Evolutionary conservation across 1,284 basidiomycete species (phyloP), one percentile per base, ranked within the genome.

Genomic region (Moesziomyces sp.): DNA sequence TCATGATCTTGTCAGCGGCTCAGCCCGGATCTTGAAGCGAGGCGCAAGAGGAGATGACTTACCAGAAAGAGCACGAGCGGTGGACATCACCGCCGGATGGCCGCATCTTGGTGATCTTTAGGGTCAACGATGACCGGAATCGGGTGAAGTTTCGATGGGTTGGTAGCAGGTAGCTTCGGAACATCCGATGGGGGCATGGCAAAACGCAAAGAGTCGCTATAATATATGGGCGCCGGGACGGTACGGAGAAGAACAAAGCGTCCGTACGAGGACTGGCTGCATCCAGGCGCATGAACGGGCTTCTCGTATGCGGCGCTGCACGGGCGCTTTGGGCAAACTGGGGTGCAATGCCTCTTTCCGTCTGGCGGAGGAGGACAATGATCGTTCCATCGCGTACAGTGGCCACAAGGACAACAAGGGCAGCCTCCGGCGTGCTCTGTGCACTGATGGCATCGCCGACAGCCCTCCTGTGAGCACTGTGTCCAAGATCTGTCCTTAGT

Each of bases 41-140:
- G n/a, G n/a, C n/a, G 11, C 43, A 19, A n/a, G 19, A 13, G n/a
- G n/a, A 16, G 35, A 19, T n/a, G 14, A 50, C 55, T 14, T 45
- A 58, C 55, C 55, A 58, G 11, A 58, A 58, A 5, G 38, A 19
- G 42, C 55, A 58, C 21, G 55, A 58, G 44, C 46, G 46, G 9
- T 33, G 38, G 10, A 23, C 24, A 3, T 57, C 35, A 19, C 16
- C 16, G 23, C 23, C 26, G 38, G 51, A 18, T 5, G n/a, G 6
- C 14, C 51, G 24, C 51, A 50, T 50, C 6, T n/a, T 50, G 19
- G 11, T 21, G 43, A 45, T 19, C 43, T 8, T 43, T 18, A 43
- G 30, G 11, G 7, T 33, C 30, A 33, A 33, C 8, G 30, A 33
- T 13, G 30, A 13, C 8, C 30, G 30, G 30, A 8, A 21, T 9